These are phyloP conservation scores for Wickerhamiella bombiphila DNA, from an alignment of 805 yeast genomes.

Conservation along the genomic window DNA sequence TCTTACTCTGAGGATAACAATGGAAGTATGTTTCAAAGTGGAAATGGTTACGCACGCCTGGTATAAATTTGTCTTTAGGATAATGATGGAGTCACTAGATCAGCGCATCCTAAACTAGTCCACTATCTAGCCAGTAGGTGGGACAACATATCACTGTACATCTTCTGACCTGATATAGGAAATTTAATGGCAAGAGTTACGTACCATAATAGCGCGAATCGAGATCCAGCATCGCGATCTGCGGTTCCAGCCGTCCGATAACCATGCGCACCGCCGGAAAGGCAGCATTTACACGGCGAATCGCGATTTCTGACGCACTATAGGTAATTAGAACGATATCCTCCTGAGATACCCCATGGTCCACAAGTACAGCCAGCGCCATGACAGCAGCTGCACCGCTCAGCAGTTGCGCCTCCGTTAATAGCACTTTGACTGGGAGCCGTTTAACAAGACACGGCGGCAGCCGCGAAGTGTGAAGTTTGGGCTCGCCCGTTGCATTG, in stretches of 20 bases:
- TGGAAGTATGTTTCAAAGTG: no score
- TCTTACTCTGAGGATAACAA: no score
- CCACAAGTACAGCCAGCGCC: constrained; percentile 80
- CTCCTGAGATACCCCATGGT: constrained; percentile 51
- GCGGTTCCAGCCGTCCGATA: constrained; percentile 43
- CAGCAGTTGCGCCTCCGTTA: constrained; percentile 77
- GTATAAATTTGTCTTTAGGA: no score
- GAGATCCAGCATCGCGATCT: constrained; percentile 53
- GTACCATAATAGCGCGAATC: constrained; percentile 76
- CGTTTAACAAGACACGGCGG: constrained; percentile 30
- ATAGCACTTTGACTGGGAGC: constrained; percentile 34
- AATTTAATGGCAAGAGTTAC: no score
- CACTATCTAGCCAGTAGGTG: no score
- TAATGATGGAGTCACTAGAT: no score
- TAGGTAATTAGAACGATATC: constrained; percentile 58
- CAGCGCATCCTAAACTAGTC: background rate
- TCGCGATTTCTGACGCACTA: constrained; percentile 64
- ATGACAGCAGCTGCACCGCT: constrained; percentile 90
- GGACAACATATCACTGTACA: no score
- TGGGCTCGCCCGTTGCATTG: constrained; percentile 84
- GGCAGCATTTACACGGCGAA: constrained; percentile 57
- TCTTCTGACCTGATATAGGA: no score
- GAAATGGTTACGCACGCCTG: no score
- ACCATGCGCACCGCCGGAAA: constrained; percentile 57
- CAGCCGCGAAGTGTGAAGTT: constrained; percentile 63